Conservation (phyloP, 345 rosid genomes). For the Salix arbutifolia region DNA sequence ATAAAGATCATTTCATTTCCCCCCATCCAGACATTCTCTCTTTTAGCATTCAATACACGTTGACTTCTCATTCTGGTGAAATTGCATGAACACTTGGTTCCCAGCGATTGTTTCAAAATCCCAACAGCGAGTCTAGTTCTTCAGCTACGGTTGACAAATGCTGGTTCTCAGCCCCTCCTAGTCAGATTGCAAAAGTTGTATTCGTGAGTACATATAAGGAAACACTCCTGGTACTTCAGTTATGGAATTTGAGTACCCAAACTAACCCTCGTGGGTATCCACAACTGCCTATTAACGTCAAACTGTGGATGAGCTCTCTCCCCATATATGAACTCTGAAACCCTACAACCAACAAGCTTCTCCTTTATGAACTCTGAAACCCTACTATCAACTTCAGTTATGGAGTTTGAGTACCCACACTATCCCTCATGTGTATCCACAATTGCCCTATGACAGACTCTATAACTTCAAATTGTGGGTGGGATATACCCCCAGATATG, state of each 20-base stretch:
- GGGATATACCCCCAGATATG: constrained; percentile 53
- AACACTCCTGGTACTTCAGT: background rate
- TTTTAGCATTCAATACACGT: background rate
- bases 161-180: background rate
- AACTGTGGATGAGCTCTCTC: constrained; percentile 39
- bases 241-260: background rate
- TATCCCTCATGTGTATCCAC: constrained; percentile 41
- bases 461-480: constrained; percentile 33
- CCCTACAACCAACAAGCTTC: constrained; percentile 48
- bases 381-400: too few relatives aligned
- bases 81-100: constrained; percentile 92
- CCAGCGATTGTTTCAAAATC: constrained; percentile 69
- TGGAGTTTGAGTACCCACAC: background rate
- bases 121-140: constrained; percentile 58
- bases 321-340: constrained; percentile 63
- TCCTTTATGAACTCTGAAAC: constrained; percentile 21
- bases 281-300: constrained; percentile 36
- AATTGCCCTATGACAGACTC: constrained; percentile 35
- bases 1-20: background rate
- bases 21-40: background rate
- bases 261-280: constrained; percentile 38
- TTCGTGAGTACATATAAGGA: background rate
- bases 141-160: background rate
- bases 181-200: background rate
- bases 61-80: constrained; percentile 8